Conservation (phyloP, 1,139 yeast genomes). For the Hansenula sp. region DNA sequence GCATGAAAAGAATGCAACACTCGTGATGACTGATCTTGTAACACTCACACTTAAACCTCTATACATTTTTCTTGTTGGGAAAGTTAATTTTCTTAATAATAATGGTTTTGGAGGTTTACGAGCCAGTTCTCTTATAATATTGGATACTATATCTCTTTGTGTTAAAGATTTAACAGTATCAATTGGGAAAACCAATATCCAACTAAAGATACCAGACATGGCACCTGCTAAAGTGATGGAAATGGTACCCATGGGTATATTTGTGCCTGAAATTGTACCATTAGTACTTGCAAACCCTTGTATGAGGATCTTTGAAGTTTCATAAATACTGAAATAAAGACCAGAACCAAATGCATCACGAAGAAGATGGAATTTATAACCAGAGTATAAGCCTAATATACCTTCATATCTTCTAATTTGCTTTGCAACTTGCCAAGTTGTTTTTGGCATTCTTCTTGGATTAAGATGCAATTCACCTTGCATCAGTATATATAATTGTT, state of each 20-base stretch:
- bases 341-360: conserved; percentile 74
- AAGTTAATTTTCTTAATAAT: conserved; percentile 29
- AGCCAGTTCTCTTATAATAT: conserved; percentile 44
- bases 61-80: conserved; percentile 49
- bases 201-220: conserved; percentile 65
- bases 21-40: conserved; percentile 64
- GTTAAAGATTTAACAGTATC: conserved; percentile 74
- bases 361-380: conserved; percentile 58
- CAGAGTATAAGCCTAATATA: conserved; percentile 61
- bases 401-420: conserved; percentile 60
- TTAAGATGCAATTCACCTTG: conserved; percentile 24
- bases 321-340: conserved; percentile 70
- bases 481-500: conserved; percentile 60
- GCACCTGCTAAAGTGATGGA: conserved; percentile 71
- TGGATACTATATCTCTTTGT: conserved; percentile 69
- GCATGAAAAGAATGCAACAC: conserved; percentile 70
- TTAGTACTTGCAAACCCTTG: conserved; percentile 19
- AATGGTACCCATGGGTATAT: conserved; percentile 29
- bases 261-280: conserved; percentile 23
- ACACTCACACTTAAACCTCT: conserved; percentile 76
- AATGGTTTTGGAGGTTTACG: conserved; percentile 33
- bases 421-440: conserved; percentile 42
- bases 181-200: conserved; percentile 73
- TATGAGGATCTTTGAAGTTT: conserved; percentile 36
- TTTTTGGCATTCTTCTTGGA: conserved; percentile 31